Base-by-base conservation (phyloP, 73 alveolate genomes). In the Stentor coeruleus region DNA sequence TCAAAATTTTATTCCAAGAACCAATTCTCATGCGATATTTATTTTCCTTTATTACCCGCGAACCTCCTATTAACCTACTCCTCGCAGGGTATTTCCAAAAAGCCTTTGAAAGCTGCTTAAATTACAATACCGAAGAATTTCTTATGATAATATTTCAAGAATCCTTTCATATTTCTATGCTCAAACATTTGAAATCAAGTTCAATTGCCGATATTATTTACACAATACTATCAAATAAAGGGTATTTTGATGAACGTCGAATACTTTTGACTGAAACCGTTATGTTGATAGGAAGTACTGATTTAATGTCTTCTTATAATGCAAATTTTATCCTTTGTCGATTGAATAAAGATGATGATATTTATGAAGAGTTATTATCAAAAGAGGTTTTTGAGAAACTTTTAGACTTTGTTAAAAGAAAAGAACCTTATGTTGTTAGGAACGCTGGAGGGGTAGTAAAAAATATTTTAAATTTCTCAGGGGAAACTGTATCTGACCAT, bases 71-170 rank as follows among this genome's bases (percentile, higher is more conserved):
- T 14, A 66, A 66, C 41, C 33, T 20, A 37, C 39, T 66, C 26
- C 79, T 26, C 14, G 79, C 79, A 14, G 79, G 79, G 36, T 66
- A 66, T 33, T 66, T 66, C 33, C 39, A 15, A 31, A 66, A 66
- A 33, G 79, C 79, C 37, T 66, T 26, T 66, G 79, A 66, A 1
- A 15, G 79, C 41, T 31, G n/a, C 11, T 66, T 66, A 31, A 28
- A 37, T 28, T 28, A 26, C n/a, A 66, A 66, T 33, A 49, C 66
- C 6, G 66, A 49, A 11, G 66, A 49, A 20, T 49, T 49, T 20
- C 66, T 49, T 20, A 6, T 49, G 66, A 49, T 49, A 49, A 49
- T 49, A 6, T 49, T 49, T 20, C 66, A 49, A 49, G 66, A 49
- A 49, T 11, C 6, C 20, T 20, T 11, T 49, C 66, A 49, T 49